Evolutionary conservation across 805 yeast species (phyloP).

Genomic region (Pichia pseudocactophila): DNA sequence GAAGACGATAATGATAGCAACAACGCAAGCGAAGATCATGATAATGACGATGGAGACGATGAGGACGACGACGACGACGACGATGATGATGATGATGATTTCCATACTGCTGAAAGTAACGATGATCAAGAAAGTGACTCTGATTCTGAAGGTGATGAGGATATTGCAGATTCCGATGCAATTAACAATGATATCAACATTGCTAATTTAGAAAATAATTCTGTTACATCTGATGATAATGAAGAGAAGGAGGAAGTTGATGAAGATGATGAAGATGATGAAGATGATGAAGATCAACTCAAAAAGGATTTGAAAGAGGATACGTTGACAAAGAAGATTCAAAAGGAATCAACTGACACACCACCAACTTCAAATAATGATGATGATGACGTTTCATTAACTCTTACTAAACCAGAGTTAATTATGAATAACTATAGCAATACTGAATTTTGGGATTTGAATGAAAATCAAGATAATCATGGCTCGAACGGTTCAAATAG

Average conservation of each 20-base stretch:
- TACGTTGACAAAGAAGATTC: slow-evolving; percentile 20
- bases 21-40: slow-evolving; percentile 1
- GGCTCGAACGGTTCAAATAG: slow-evolving; percentile 55
- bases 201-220: slow-evolving; percentile 20
- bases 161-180: background rate
- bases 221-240: background rate
- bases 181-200: slow-evolving; percentile 14
- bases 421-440: slow-evolving; percentile 17
- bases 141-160: background rate
- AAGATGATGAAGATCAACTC: slow-evolving; percentile 19
- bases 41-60: slow-evolving; percentile 3
- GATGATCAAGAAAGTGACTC: background rate
- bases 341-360: slow-evolving; percentile 14
- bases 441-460: slow-evolving; percentile 44
- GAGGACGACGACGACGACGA: slow-evolving; percentile 3
- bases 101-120: slow-evolving; percentile 4
- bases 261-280: slow-evolving; percentile 24
- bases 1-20: background rate
- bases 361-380: slow-evolving; percentile 16
- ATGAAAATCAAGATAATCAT: slow-evolving; percentile 48
- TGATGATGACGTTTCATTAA: slow-evolving; percentile 16
- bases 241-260: slow-evolving; percentile 5
- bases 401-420: slow-evolving; percentile 16
- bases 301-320: slow-evolving; percentile 24
- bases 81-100: slow-evolving; percentile 24